Base-by-base conservation (phyloP, 169 alveolate species). In the Plasmodium chabaudi region DNA sequence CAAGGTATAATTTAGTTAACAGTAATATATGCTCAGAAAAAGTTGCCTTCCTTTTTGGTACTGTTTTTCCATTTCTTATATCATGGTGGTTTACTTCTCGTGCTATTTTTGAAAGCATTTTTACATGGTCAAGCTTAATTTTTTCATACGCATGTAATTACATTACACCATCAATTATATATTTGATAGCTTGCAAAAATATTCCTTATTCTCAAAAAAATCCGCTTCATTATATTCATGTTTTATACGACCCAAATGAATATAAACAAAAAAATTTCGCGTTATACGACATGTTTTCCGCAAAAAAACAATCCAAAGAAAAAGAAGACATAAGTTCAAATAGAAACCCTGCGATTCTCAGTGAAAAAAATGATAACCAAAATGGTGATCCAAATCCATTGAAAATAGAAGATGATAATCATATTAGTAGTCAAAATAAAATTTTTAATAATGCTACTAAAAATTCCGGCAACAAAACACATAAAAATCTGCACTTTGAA, bases 1-100 rank as follows among this genome's bases (percentile, higher is more conserved):
- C 94, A 21, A 89, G 92, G 46, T 94, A 94, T 65, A 94, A 94
- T 82, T 49, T 94, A 89, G 72, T 92, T 46, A 94, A 94, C 68
- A 67, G 93, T 88, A 94, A 94, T 27, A 82, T 88, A 19, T 90
- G 94, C 42, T 88, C 90, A 64, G 77, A 64, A 60, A 69, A 88
- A 6, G 19, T 56, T 15, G 94, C 95, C 5, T 92, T 72, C 68
- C 74, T 94, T 57, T 74, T 87, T 60, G 94, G 94, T 10, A 90
- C 93, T 59, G 73, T 91, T 53, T 56, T 92, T n/a, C 96, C 96
- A 4, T 94, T 94, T 73, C 55, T 89, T 5, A 87, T 94, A 56
- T 67, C 95, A 17, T 94, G 87, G 88, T 64, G 90, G 63, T 87
- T 94, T 42, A 72, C 92, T 51, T 82, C 90, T 44, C 53, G 90